These are phyloP conservation scores for Apodospora peruviana DNA, from an alignment of 495 filamentous ascomycete species.

Conservation along the genomic window DNA sequence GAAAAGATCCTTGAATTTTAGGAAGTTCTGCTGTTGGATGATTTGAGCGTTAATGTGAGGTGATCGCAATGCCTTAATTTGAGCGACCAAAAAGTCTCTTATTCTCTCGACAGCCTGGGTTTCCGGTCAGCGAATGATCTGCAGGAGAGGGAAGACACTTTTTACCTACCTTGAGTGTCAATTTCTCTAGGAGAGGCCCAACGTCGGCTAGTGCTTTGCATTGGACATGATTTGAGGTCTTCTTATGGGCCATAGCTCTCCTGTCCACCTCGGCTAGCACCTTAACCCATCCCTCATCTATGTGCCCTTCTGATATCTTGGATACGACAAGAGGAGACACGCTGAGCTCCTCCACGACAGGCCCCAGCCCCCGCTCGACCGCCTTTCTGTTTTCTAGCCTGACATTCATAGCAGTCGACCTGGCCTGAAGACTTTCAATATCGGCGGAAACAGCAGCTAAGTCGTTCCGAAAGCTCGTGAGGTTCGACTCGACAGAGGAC, in stretches of 20 bases:
- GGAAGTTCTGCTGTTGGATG: constrained; percentile 84
- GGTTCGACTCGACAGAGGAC: constrained; percentile 83
- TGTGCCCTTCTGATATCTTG: constrained; percentile 77
- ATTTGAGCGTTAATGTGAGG: constrained; percentile 95
- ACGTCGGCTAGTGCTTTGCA: constrained; percentile 77
- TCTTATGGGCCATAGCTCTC: constrained; percentile 65
- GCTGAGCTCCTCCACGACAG: constrained; percentile 86
- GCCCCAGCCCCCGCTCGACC: constrained; percentile 83
- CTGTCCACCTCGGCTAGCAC: constrained; percentile 80
- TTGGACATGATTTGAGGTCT: constrained; percentile 51
- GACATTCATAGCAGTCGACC: constrained; percentile 78
- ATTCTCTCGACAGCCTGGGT: constrained; percentile 81
- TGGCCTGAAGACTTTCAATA: constrained; percentile 85
- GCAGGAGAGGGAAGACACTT: background rate
- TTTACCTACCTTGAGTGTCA: constrained; percentile 66
- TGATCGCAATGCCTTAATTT: constrained; percentile 87
- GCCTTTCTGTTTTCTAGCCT: constrained; percentile 82
- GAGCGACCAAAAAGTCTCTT: constrained; percentile 85
- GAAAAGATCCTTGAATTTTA: constrained; percentile 82
- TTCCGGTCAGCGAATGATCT: constrained; percentile 8
- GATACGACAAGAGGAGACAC: constrained; percentile 76
- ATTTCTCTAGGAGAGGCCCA: constrained; percentile 73
- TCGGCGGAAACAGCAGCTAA: constrained; percentile 86
- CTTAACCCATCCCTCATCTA: constrained; percentile 87
- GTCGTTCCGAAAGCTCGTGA: constrained; percentile 89